These are phyloP conservation scores for Areca catechu DNA, from an alignment of 176 grass and related monocot genomes.

Conservation along the genomic window DNA sequence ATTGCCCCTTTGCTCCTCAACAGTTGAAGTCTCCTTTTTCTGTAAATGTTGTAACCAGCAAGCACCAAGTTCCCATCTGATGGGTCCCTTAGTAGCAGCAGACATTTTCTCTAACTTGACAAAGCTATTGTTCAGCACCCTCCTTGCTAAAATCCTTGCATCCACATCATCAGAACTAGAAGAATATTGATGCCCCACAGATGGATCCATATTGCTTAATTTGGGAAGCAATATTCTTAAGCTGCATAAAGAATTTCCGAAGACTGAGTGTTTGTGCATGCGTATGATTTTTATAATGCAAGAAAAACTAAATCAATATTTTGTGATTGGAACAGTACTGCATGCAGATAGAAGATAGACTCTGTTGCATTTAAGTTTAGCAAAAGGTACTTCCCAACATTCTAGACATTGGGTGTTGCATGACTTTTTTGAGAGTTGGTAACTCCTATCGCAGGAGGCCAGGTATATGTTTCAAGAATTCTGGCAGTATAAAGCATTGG, in stretches of 20 bases:
- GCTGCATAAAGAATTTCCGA: slow-evolving; percentile 30
- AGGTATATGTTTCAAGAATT: too few species aligned
- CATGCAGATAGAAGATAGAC: too few species aligned
- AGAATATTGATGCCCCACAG: slow-evolving; percentile 27
- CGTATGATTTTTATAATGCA: too few species aligned
- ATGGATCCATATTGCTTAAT: slow-evolving; percentile 25
- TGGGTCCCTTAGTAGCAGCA: slow-evolving; percentile 25
- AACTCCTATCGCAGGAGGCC: too few species aligned
- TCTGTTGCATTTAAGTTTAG: too few species aligned
- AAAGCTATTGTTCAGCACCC: slow-evolving; percentile 60
- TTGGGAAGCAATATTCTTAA: slow-evolving; percentile 59
- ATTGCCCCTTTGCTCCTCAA: slow-evolving; percentile 28
- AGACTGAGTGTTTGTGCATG: too few species aligned
- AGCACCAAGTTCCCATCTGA: slow-evolving; percentile 97
- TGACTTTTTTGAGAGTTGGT: too few species aligned
- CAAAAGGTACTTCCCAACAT: too few species aligned
- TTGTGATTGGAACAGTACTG: too few species aligned
- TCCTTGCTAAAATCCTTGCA: slow-evolving; percentile 44
- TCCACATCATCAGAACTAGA: slow-evolving; percentile 25
- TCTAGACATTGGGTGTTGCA: too few species aligned
- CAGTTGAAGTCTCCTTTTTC: slow-evolving; percentile 53
- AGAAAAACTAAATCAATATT: too few species aligned
- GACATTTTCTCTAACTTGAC: slow-evolving; percentile 43
- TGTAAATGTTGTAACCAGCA: slow-evolving; percentile 77
- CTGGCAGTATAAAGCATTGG: too few species aligned